A percentile compares a stretch with the other conserved stretches of the same genome.
These are phyloP conservation scores for Moricandia moricandioides DNA, from an alignment of 345 rosid species.

Conservation along the genomic window DNA sequence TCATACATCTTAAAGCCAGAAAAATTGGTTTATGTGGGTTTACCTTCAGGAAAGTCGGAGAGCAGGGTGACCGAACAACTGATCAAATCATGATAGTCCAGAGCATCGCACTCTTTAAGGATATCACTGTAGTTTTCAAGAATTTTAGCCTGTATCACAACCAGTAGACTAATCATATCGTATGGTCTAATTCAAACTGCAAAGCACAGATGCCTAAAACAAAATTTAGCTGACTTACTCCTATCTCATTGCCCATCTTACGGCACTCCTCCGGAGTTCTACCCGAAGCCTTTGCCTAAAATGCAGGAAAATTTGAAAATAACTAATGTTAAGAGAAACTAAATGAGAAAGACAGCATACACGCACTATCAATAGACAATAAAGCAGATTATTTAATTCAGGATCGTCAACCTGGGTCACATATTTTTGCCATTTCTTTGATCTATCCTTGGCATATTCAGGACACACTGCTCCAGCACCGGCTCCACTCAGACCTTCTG, in stretches of 20 bases:
- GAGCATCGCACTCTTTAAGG: conserved; percentile 73
- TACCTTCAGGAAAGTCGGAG: conserved; percentile 77
- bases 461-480: conserved; percentile 42
- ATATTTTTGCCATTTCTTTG: conserved; percentile 90
- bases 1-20: conserved; percentile 8
- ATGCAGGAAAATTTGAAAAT: conserved; percentile 19
- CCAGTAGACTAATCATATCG: conserved; percentile 28
- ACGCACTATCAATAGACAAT: background rate
- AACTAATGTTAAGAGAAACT: background rate
- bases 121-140: conserved; percentile 63
- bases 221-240: conserved; percentile 54
- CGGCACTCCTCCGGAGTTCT: conserved; percentile 59
- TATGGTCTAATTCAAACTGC: conserved; percentile 22
- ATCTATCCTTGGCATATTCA: conserved; percentile 62
- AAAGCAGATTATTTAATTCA: background rate
- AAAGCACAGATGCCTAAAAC: conserved; percentile 25
- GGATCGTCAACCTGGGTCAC: conserved; percentile 67
- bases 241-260: conserved; percentile 63
- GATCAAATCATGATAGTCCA: conserved; percentile 94
- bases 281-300: conserved; percentile 92
- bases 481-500: conserved; percentile 36
- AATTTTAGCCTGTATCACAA: conserved; percentile 69
- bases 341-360: background rate
- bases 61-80: conserved; percentile 77
- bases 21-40: conserved; percentile 15